Conservation (phyloP, 1,284 basidiomycete genomes). For the Tilletiaria anomala region DNA sequence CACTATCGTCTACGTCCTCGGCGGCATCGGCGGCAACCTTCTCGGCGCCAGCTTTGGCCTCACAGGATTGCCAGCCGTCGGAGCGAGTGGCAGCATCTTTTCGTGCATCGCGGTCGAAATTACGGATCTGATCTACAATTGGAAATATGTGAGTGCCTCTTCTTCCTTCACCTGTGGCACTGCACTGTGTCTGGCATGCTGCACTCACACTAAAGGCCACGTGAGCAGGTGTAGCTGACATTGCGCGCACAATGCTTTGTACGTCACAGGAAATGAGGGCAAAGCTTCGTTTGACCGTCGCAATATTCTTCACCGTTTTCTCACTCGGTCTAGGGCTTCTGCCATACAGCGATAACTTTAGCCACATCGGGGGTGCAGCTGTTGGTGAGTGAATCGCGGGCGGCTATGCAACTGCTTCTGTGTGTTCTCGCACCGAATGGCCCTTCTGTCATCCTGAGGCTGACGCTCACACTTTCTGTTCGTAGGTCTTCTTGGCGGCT, state of each 20-base stretch:
- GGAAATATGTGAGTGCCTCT: slow-evolving; percentile 59
- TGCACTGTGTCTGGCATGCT: too few species aligned
- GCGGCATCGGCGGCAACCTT: slow-evolving; percentile 62
- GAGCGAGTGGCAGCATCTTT: slow-evolving; percentile 72
- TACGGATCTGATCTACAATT: slow-evolving; percentile 82
- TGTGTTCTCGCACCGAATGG: too few species aligned
- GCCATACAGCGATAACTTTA: slow-evolving; percentile 42
- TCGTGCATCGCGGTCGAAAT: slow-evolving; percentile 65
- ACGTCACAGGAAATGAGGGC: slow-evolving; percentile 15
- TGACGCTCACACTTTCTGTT: too few species aligned
- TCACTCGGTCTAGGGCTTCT: slow-evolving; percentile 61
- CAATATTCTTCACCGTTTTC: slow-evolving; percentile 67
- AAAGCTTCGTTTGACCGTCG: slow-evolving; percentile 52
- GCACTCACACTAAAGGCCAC: too few species aligned
- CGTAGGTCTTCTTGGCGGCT: slow-evolving; percentile 59
- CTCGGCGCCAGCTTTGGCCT: slow-evolving; percentile 77
- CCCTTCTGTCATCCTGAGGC: too few species aligned
- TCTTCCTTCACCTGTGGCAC: not conserved
- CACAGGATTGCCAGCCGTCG: slow-evolving; percentile 77
- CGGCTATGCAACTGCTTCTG: too few species aligned
- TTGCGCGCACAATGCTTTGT: too few species aligned
- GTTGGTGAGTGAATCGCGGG: too few species aligned
- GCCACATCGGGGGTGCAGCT: slow-evolving; percentile 43
- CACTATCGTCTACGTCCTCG: slow-evolving; percentile 65
- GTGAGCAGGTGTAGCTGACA: too few species aligned